Conservation (phyloP, 441 rosid species). For the Capsella rubella region DNA sequence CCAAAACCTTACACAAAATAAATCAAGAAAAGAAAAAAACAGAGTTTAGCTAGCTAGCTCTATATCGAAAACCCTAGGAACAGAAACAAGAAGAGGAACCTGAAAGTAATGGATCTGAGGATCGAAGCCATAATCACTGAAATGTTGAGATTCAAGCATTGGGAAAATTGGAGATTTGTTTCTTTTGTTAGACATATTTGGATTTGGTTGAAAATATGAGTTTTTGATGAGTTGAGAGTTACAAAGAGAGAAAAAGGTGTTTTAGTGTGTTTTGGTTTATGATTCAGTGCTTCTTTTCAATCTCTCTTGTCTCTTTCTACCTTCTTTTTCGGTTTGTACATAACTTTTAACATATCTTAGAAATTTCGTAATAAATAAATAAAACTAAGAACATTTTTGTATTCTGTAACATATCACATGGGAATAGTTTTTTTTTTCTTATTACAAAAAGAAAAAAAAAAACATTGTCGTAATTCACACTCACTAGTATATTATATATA, state of each 20-base stretch:
- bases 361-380: not conserved
- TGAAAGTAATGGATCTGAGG: slow-evolving; percentile 71
- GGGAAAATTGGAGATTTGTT: slow-evolving; percentile 70
- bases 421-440: not conserved
- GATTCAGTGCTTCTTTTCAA: slow-evolving; percentile 22
- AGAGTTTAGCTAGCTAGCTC: not conserved
- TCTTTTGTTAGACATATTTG: slow-evolving; percentile 10
- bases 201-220: not conserved
- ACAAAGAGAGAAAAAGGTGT: slow-evolving; percentile 19
- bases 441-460: not conserved
- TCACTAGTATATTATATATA: not conserved
- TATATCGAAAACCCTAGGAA: not conserved
- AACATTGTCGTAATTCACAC: not conserved
- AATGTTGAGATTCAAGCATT: slow-evolving; percentile 70
- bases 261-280: not conserved
- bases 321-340: slow-evolving; percentile 31
- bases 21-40: not conserved
- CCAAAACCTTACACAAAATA: slow-evolving; percentile 53
- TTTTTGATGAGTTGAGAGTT: not conserved
- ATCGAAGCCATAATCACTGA: slow-evolving; percentile 93
- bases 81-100: slow-evolving; percentile 47
- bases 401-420: slow-evolving; percentile 9
- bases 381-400: not conserved
- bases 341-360: not conserved
- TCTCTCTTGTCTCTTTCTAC: slow-evolving; percentile 36